Percentiles rank a stretch among this genome's conserved stretches.
Evolutionary conservation across 2,329 filamentous ascomycete genomes (phyloP).

Genomic region (Gaeumannomyces tritici): DNA sequence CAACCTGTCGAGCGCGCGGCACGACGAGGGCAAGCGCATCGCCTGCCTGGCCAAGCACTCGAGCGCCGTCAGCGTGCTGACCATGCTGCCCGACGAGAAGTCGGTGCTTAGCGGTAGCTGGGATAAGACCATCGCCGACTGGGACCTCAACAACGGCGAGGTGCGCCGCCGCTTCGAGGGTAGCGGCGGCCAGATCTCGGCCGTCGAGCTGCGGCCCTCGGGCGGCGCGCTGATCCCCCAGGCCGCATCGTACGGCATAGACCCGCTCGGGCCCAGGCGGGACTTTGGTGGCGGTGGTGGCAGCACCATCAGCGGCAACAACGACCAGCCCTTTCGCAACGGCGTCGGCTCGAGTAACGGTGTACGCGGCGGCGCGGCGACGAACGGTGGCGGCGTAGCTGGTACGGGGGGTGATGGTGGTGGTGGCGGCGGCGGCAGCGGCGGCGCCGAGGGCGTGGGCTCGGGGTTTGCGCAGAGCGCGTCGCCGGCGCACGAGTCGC

Average conservation of each 20-base stretch:
- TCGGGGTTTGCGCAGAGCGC: constrained; percentile 24
- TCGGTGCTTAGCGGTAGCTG: constrained; percentile 87
- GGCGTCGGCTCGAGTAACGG: constrained; percentile 33
- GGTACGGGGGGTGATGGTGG: constrained; percentile 13
- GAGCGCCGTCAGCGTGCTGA: constrained; percentile 83
- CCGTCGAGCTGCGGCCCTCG: constrained; percentile 75
- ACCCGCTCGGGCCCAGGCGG: constrained; percentile 37
- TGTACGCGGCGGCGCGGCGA: constrained; percentile 22
- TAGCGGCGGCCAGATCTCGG: constrained; percentile 74
- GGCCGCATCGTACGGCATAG: constrained; percentile 50
- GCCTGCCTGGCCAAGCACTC: constrained; percentile 72
- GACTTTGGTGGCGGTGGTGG: constrained; percentile 43
- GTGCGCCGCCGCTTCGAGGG: constrained; percentile 67
- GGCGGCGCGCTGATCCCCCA: constrained; percentile 67
- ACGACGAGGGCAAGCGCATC: constrained; percentile 90
- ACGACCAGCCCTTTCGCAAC: constrained; percentile 49
- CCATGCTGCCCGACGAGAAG: constrained; percentile 73
- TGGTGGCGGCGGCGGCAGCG: constrained; percentile 15
- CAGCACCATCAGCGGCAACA: constrained; percentile 71
- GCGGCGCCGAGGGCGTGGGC: constrained; percentile 34
- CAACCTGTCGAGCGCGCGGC: constrained; percentile 84
- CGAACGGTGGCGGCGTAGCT: constrained; percentile 19
- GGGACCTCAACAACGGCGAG: constrained; percentile 85
- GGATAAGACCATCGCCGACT: constrained; percentile 91
- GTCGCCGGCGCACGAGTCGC: constrained; percentile 65